Evolutionary conservation across 768 basidiomycete species (phyloP), one percentile per base, ranked within the genome.

Genomic region (Termitomyces sp.): DNA sequence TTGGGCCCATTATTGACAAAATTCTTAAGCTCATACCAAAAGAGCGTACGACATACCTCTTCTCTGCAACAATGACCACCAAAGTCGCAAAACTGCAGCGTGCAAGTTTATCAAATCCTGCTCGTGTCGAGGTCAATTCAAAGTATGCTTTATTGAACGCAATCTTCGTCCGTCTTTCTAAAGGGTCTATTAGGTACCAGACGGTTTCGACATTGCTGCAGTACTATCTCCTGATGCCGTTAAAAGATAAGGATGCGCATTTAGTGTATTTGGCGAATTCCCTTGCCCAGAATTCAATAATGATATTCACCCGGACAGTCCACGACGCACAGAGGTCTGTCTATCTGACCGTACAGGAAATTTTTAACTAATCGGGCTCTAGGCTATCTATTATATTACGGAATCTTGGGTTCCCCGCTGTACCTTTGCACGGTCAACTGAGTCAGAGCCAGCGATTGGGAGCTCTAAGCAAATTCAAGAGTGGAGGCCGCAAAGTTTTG

Each of bases 51-150:
- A 99, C 97, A 3, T 98, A 94, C 67, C 81, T 99, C 1, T 99
- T 94, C 75, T 98, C 96, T 12, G 97, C 96, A 6, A 98, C 96
- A 21, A 98, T 99, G 96, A 96, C 97, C 11, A 94, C 93, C 14
- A 98, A 98, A 73, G 94, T 99, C 3, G 93, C 91, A 11, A 98
- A 98, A 71, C 78, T 99, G 11, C 96, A 98, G 69, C 75, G 96
- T 53, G 95, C 97, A 33, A 94, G 92, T 76, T 76, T 98, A 66
- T 82, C 83, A 33, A 94, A 96, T 67, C 97, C 97, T n/a, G 84
- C 95, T 26, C 82, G 89, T 62, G 85, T 98, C 1, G 95, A 98
- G 70, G 93, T 98, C 2, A 89, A 91, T 7, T 82, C 89, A 66
- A 98, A 96, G 94, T 94, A 70, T 63, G 87, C 69, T 15, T 23